Conservation (phyloP, 768 basidiomycete genomes). For the Cytidiella melzeri region DNA sequence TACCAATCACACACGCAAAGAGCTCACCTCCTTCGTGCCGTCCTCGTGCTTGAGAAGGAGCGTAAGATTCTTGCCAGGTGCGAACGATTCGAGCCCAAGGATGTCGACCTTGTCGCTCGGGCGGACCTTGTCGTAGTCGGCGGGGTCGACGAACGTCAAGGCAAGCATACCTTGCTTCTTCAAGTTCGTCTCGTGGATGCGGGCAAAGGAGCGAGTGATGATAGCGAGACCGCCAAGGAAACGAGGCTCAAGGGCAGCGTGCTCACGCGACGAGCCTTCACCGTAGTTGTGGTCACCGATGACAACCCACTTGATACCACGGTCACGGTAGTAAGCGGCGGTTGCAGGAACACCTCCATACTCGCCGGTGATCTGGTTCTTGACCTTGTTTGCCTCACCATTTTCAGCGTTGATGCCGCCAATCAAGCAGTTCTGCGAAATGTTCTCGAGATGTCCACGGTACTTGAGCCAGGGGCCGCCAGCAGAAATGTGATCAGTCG, state of each 20-base stretch:
- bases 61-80: conserved; percentile 88
- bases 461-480: conserved; percentile 99
- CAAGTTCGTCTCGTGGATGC: conserved; percentile 97
- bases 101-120: conserved; percentile 88
- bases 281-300: conserved; percentile 96
- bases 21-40: conserved; percentile 61
- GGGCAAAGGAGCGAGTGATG: conserved; percentile 94
- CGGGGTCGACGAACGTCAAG: conserved; percentile 85
- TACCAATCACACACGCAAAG: neutral
- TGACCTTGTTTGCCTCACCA: conserved; percentile 92
- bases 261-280: conserved; percentile 97
- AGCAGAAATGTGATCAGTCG: conserved; percentile 93
- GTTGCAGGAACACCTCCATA: conserved; percentile 81
- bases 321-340: conserved; percentile 83
- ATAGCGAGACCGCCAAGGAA: conserved; percentile 94
- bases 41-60: conserved; percentile 78
- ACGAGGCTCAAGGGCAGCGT: conserved; percentile 93
- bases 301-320: conserved; percentile 94
- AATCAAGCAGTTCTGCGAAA: conserved; percentile 97
- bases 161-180: conserved; percentile 99
- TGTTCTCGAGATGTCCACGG: conserved; percentile 98
- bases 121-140: conserved; percentile 89
- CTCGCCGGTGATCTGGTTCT: conserved; percentile 85
- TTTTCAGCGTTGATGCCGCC: conserved; percentile 96
- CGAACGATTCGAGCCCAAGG: conserved; percentile 80